Base-by-base conservation (phyloP, 2,329 filamentous ascomycete species). In the Penicillium expansum region DNA sequence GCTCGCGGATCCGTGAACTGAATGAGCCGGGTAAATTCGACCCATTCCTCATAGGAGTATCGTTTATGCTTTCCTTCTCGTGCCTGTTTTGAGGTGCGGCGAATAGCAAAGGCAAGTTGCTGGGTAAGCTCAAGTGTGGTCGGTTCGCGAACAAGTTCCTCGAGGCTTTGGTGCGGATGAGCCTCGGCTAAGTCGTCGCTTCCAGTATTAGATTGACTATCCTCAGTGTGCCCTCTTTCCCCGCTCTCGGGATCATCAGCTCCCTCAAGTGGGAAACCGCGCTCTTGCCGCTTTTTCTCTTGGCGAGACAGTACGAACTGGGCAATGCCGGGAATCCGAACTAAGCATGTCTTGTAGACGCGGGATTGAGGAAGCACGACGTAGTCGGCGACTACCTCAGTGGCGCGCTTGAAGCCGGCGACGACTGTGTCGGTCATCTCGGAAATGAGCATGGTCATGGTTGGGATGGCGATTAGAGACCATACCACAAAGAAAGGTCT, bases 401-500 rank as follows among this genome's bases (percentile, higher is more conserved):
- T 86, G 48, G 80, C 83, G n/a, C 79, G 78, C 64, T 88, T 87
- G 72, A 89, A 86, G 38, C 78, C 79, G 3, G 77, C 75, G 13
- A 96, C 87, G 20, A 96, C 83, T 0, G 92, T 97, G 67, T 95
- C 89, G 24, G 89, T 90, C 57, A 94, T 89, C 63, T 92, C 89
- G 11, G 86, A 88, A 61, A 95, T 89, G 13, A 97, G 82, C 18
- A 96, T 87, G 0, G 92, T 96, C 83, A 92, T 92, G 2, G 90
- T 92, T 0, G 92, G 92, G 3, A 96, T 81, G 0, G 92, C 91
- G 27, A 96, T 82, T 1, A 97, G 73, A 14, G 87, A 90, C 92
- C 92, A 97, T 55, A 96, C 87, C n/a, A 97, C 90, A 67, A 96
- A 97, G 71, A 96, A 96, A 0, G 90, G 85, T 53, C 90, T 87